A percentile compares a stretch with the other conserved stretches of the same genome.
Conservation (phyloP, 225 moss, liverwort and hornwort genomes). For the Polytrichum formosum region DNA sequence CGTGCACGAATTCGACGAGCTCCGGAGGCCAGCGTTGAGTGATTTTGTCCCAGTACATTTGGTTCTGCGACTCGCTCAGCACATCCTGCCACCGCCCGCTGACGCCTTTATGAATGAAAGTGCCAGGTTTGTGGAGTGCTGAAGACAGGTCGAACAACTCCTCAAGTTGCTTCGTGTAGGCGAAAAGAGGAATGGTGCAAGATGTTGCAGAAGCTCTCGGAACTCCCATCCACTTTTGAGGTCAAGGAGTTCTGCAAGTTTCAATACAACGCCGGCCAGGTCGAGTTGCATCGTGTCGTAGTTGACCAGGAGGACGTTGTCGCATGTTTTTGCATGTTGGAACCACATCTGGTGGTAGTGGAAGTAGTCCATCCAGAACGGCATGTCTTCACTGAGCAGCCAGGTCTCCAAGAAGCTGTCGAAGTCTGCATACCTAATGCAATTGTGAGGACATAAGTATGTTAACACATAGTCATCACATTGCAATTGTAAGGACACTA, state of each 20-base stretch:
- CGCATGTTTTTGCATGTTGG: neutral
- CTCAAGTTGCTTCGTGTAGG: conserved; percentile 3
- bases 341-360: neutral
- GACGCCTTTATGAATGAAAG: neutral
- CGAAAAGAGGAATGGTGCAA: neutral
- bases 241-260: neutral
- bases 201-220: neutral
- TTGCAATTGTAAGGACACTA: no score
- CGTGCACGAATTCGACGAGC: neutral
- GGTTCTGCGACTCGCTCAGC: neutral
- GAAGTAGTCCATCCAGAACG: neutral
- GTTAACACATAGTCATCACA: no score
- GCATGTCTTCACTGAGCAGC: neutral
- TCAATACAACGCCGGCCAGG: neutral
- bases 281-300: neutral
- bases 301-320: neutral
- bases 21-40: neutral
- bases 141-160: neutral
- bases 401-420: neutral
- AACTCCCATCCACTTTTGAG: neutral
- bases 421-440: neutral
- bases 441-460: no score
- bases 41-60: neutral
- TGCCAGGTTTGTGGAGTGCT: neutral
- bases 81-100: neutral